Evolutionary conservation across 1,284 basidiomycete genomes (phyloP), one percentile per base, ranked within the genome.

Genomic region (Malassezia cuniculi): DNA sequence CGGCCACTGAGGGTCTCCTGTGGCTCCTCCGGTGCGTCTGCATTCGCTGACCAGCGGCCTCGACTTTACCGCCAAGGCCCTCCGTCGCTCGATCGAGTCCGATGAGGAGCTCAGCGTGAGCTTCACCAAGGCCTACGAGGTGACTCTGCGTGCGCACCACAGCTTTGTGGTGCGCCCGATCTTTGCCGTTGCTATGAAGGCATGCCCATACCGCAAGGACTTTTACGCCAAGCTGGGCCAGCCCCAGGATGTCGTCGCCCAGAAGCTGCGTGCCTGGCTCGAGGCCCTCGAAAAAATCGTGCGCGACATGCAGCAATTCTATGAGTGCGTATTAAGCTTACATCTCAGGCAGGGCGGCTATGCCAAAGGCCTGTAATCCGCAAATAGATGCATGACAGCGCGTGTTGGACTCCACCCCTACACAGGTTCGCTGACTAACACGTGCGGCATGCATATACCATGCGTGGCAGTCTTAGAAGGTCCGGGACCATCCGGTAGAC

Each of bases 151-250:
- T 70, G 74, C 80, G 64, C 78, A 80, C 70, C 90, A 97, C 70
- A 82, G 79, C 54, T 84, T 95, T 60, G 70, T 95, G 52, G 78
- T 93, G 36, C 80, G 80, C 61, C 79, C 79, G 12, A 64, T 90
- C 27, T 95, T 95, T 69, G 64, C 77, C 14, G 57, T 59, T 31
- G 90, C 90, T 5, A 86, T 97, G 85, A 93, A 82, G 63, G 86
- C 89, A 0, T 94, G 87, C 71, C 90, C 90, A 0, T 85, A 85
- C 70, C 82, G 89, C 45, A 76, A 74, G 12, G 80, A 80, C 55
- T 90, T 97, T 70, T 94, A 87, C 69, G 72, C 73, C 31, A 94
- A 93, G 69, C 77, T 97, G 32, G 83, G 83, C 15, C 73, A 77
- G 31, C 73, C 82, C 2, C 71, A 75, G 34, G 79, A 79, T 21